Evolutionary conservation across 768 basidiomycete species (phyloP).

Genomic region (Trametes cingulata): DNA sequence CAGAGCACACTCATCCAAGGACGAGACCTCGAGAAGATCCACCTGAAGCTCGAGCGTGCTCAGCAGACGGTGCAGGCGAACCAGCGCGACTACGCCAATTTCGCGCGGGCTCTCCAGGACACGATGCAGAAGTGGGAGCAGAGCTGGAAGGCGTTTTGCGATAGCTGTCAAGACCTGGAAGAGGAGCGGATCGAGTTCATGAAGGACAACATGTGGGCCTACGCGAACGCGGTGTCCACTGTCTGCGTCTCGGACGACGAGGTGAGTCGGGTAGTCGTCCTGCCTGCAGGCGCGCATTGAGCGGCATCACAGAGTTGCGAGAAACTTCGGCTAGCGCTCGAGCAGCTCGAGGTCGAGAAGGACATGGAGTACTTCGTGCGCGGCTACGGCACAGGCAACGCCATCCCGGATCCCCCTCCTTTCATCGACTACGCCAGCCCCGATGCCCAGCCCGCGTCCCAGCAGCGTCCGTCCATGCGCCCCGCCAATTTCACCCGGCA

Average conservation of each 20-base stretch:
- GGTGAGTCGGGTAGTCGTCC: constrained; percentile 45
- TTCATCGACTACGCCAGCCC: constrained; percentile 82
- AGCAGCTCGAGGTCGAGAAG: constrained; percentile 83
- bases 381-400: constrained; percentile 83
- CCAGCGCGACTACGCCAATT: constrained; percentile 91
- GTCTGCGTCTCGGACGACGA: constrained; percentile 96
- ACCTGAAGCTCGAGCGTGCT: constrained; percentile 82
- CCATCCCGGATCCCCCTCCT: constrained; percentile 83
- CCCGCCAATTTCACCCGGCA: constrained; percentile 53
- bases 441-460: constrained; percentile 62
- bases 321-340: constrained; percentile 79
- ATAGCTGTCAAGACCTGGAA: constrained; percentile 93
- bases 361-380: constrained; percentile 91
- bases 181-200: constrained; percentile 93
- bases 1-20: constrained; percentile 91
- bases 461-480: constrained; percentile 55
- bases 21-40: constrained; percentile 88
- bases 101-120: constrained; percentile 75
- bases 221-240: constrained; percentile 94
- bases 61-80: constrained; percentile 88
- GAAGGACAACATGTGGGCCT: constrained; percentile 95
- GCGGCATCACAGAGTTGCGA: constrained; percentile 71
- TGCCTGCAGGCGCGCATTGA: background rate
- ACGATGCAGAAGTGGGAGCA: constrained; percentile 86
- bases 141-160: constrained; percentile 94